These are phyloP conservation scores for Nicotiana rustica DNA, from an alignment of 305 asterid species.

Conservation along the genomic window DNA sequence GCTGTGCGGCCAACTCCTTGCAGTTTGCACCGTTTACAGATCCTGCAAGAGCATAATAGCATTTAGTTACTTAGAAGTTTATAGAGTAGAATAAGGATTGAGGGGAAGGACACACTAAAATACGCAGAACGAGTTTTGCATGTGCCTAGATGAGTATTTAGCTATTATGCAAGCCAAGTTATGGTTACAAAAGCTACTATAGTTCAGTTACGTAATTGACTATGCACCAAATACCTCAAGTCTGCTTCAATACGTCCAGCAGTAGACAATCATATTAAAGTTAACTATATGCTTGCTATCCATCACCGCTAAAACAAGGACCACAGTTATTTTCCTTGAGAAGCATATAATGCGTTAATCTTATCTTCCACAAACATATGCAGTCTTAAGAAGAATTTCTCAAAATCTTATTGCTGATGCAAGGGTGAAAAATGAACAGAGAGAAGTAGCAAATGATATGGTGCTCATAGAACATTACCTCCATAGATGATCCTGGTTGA, in stretches of 20 bases:
- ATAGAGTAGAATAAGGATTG: neutral
- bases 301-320: neutral
- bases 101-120: neutral
- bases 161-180: neutral
- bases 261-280: neutral
- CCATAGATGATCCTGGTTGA: slow-evolving; percentile 94
- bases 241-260: neutral
- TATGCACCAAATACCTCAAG: neutral
- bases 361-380: slow-evolving; percentile 3
- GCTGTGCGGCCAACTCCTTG: slow-evolving; percentile 79
- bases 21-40: slow-evolving; percentile 88
- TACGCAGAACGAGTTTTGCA: neutral
- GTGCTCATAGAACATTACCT: slow-evolving; percentile 53
- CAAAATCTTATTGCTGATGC: neutral
- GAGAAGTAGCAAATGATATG: neutral
- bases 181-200: neutral
- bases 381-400: neutral
- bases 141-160: neutral
- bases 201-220: neutral
- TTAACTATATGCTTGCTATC: neutral
- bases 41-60: slow-evolving; percentile 49
- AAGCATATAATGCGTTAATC: neutral
- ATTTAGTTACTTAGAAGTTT: neutral
- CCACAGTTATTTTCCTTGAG: neutral
- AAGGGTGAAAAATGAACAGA: neutral